Percentiles rank a stretch among this genome's conserved stretches.
These are phyloP conservation scores for Russula compacta DNA, from an alignment of 768 basidiomycete genomes.

Conservation along the genomic window DNA sequence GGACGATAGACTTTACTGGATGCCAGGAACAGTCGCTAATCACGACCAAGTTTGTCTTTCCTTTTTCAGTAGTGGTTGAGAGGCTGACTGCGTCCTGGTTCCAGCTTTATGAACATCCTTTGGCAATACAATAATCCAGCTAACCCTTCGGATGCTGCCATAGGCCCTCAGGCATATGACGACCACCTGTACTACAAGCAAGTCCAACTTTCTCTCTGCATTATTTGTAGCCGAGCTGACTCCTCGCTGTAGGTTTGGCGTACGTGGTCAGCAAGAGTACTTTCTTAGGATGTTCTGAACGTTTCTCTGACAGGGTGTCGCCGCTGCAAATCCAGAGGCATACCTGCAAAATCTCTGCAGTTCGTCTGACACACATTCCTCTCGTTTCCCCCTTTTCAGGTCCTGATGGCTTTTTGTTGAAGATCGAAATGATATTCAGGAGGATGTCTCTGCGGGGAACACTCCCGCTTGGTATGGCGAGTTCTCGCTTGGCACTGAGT, in stretches of 20 bases:
- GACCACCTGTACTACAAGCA: slow-evolving; percentile 74
- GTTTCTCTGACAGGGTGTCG: slow-evolving; percentile 48
- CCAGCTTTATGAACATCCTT: slow-evolving; percentile 71
- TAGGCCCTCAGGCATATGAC: slow-evolving; percentile 68
- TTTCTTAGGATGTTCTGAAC: neutral
- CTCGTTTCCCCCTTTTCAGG: neutral
- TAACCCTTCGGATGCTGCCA: slow-evolving; percentile 61
- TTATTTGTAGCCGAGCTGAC: neutral
- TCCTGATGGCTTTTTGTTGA: neutral
- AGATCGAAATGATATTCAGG: slow-evolving; percentile 54
- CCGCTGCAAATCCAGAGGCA: slow-evolving; percentile 53
- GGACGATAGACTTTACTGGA: neutral
- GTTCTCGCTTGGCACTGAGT: slow-evolving; percentile 58
- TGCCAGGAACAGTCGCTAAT: neutral
- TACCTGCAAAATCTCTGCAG: slow-evolving; percentile 66
- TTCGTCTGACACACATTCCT: slow-evolving; percentile 27
- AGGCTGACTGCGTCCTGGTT: neutral
- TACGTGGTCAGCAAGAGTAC: slow-evolving; percentile 23
- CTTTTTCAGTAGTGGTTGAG: neutral
- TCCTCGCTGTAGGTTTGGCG: slow-evolving; percentile 42
- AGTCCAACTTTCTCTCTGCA: slow-evolving; percentile 21
- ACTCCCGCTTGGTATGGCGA: slow-evolving; percentile 48
- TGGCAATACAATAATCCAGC: slow-evolving; percentile 66
- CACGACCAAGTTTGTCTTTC: slow-evolving; percentile 10
- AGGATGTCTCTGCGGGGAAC: slow-evolving; percentile 36